phyloP scores from a whole-genome alignment of 2,329 filamentous ascomycete genomes.

The Dactylonectria macrodidyma region DNA sequence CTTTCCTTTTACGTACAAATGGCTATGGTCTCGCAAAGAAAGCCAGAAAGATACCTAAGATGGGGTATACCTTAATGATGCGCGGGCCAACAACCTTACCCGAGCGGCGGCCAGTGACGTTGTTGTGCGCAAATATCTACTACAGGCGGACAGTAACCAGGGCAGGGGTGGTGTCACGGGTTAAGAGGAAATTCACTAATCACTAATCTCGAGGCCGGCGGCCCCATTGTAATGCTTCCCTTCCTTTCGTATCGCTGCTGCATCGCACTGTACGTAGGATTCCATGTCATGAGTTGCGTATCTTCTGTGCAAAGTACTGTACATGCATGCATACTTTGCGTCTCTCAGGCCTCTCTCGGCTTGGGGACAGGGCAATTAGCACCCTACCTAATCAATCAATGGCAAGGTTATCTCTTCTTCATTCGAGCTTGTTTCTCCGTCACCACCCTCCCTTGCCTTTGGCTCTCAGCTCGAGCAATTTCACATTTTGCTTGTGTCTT shows the following conservation, averaged over 20 bases:
- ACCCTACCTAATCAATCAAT: constrained; percentile 13
- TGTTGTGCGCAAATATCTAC: background rate
- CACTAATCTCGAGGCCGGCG: constrained; percentile 11
- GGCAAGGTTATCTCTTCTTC: constrained; percentile 16
- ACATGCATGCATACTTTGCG: background rate
- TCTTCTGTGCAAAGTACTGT: too few species aligned
- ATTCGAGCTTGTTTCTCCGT: background rate
- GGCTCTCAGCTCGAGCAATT: background rate
- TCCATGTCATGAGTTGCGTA: background rate
- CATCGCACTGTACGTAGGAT: constrained; percentile 1
- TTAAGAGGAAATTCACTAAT: constrained; percentile 26
- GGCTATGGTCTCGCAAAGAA: background rate
- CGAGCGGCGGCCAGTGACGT: background rate
- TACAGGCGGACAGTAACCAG: background rate
- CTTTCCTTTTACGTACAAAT: constrained; percentile 6
- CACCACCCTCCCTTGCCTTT: constrained; percentile 4
- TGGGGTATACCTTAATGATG: background rate
- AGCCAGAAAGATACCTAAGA: background rate
- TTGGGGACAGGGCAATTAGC: constrained; percentile 11
- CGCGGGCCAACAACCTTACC: background rate
- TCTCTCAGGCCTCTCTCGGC: constrained; percentile 2
- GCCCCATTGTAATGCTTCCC: background rate
- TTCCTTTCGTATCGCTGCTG: constrained; percentile 4
- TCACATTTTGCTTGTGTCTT: background rate
- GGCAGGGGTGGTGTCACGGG: constrained; percentile 19